phyloP scores from a whole-genome alignment of 2,329 filamentous ascomycete species.

The Trichoderma endophyticum region DNA sequence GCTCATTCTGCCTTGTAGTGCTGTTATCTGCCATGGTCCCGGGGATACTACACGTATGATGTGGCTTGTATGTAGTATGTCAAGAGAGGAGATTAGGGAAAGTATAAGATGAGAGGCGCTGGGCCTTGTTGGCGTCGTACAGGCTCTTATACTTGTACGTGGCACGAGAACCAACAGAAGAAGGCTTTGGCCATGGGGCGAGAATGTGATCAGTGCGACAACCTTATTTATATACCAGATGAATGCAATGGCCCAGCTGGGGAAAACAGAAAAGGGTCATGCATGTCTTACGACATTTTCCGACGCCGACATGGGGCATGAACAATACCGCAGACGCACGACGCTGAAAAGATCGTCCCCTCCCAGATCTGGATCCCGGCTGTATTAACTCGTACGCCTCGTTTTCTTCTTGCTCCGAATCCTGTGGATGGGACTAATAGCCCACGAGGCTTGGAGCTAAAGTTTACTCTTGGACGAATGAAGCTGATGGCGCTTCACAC shows the following conservation, averaged over 20 bases:
- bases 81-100: not conserved
- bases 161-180: not conserved
- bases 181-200: not conserved
- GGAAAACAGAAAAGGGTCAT: not conserved
- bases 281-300: slow-evolving; percentile 17
- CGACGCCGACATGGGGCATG: not conserved
- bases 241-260: not conserved
- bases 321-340: not conserved
- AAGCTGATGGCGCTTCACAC: not conserved
- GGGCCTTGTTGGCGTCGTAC: not conserved
- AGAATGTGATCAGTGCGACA: not conserved
- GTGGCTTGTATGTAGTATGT: not conserved
- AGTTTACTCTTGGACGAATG: not conserved
- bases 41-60: not conserved
- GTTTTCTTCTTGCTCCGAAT: not conserved
- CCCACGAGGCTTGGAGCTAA: not conserved
- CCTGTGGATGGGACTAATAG: not conserved
- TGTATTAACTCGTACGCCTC: not conserved
- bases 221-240: slow-evolving; percentile 7
- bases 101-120: not conserved
- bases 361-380: not conserved
- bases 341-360: not conserved
- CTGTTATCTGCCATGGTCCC: not conserved
- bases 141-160: not conserved
- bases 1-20: slow-evolving; percentile 35